Conservation (phyloP, 371 early-diverging fungal species). For the Mortierella sp. region DNA sequence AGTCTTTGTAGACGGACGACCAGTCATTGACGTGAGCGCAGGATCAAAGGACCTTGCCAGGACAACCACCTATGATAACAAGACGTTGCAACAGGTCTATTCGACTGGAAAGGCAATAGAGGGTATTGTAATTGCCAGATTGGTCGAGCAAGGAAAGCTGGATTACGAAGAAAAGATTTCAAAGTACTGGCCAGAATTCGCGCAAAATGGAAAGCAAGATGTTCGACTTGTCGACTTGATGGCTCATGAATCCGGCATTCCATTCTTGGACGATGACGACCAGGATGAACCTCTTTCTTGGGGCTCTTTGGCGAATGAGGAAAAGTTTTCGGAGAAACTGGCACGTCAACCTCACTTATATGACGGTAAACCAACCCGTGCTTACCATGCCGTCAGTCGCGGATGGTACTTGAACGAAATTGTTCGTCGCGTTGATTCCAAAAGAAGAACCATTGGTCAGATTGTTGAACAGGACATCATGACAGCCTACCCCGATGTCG, state of each 20-base stretch:
- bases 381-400: conserved; percentile 76
- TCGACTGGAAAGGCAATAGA: conserved; percentile 75
- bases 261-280: conserved; percentile 61
- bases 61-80: conserved; percentile 60
- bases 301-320: conserved; percentile 52
- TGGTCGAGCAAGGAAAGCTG: conserved; percentile 72
- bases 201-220: conserved; percentile 77
- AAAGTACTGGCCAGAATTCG: conserved; percentile 86
- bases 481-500: conserved; percentile 58
- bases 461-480: conserved; percentile 67
- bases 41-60: conserved; percentile 69
- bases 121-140: conserved; percentile 69
- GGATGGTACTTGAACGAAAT: conserved; percentile 85
- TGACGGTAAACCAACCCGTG: conserved; percentile 61
- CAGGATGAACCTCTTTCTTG: conserved; percentile 44
- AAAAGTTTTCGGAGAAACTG: conserved; percentile 56
- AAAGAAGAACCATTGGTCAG: conserved; percentile 69
- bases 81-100: conserved; percentile 75
- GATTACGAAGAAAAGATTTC: conserved; percentile 67
- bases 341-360: conserved; percentile 76
- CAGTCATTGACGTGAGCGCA: conserved; percentile 73
- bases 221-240: conserved; percentile 75
- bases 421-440: conserved; percentile 69
- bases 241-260: conserved; percentile 76
- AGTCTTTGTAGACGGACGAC: conserved; percentile 66